Base-by-base conservation (phyloP, 345 rosid species). In the Sonneratia alba region DNA sequence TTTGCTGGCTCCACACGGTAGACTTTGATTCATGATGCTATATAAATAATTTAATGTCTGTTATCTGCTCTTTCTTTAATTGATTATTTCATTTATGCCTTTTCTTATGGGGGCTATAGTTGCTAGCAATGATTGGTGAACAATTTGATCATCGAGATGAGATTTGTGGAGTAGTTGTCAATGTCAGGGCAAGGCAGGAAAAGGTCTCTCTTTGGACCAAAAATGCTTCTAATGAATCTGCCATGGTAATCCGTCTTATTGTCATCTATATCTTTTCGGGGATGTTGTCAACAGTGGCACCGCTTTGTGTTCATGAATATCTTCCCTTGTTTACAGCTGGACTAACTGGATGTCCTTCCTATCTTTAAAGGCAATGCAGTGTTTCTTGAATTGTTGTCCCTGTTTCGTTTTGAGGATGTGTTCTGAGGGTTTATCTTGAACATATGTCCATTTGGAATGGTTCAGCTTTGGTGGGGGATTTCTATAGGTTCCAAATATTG, bases 131-230 rank as follows among this genome's bases (percentile, higher is more conserved):
- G 97, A 92, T 92, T 55, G 99, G 98, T 67, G 96, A 89, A 74
- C 98, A 95, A 79, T 95, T 95, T 73, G 96, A 89, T 66, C 83
- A 87, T 72, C 97, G 99, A 45, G 97, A 87, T 86, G 99, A 92
- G 76, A 89, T 95, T 40, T 95, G 99, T 42, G 99, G 99, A 75
- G 98, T 87, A 1, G 98, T 92, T 77, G 89, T 89, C 38, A 95
- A 68, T 79, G 86, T 90, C 45, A 85, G 98, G 82, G 36, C 0
- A 40, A 86, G 67, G 81, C 92, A 87, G 75, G 99, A 89, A 18
- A 89, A 84, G 78, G 78, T 92, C 67, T 79, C 92, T 24, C 47
- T 92, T 16, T 95, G 99, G 97, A 95, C 99, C 55, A 92, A 92
- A 81, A 92, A 95, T 78, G 92, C 98, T 53, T 73, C 91, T 32